phyloP scores from a whole-genome alignment of 1,284 basidiomycete genomes.

The Papiliotrema fonsecae region DNA sequence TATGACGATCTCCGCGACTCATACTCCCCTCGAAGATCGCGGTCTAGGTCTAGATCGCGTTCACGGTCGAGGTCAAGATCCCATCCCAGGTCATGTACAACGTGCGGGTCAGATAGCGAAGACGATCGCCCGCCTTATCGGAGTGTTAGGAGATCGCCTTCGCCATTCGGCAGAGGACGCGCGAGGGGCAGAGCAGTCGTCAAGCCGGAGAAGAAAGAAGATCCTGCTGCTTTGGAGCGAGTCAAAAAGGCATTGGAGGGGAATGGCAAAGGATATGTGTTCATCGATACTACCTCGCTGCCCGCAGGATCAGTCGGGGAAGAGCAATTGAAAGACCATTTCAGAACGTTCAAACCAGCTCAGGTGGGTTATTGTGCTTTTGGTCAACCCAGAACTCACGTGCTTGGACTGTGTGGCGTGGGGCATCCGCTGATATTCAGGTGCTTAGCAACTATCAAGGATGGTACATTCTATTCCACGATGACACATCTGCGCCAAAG shows the following conservation, averaged over 20 bases:
- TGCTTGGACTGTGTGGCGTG: no score
- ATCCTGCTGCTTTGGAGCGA: constrained; percentile 25
- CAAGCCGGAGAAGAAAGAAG: constrained; percentile 14
- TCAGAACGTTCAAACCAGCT: constrained; percentile 41
- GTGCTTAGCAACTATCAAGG: constrained; percentile 31
- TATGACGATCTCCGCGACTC: constrained; percentile 11
- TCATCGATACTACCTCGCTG: constrained; percentile 33
- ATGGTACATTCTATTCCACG: constrained; percentile 43
- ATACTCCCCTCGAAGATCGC: constrained; percentile 13
- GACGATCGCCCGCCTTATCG: constrained; percentile 27
- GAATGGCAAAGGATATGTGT: constrained; percentile 36
- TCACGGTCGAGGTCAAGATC: constrained; percentile 20
- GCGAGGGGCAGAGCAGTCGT: background rate
- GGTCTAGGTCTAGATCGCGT: constrained; percentile 18
- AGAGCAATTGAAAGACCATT: constrained; percentile 35
- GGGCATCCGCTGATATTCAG: no score
- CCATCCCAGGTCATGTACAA: constrained; percentile 16
- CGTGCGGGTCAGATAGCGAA: constrained; percentile 29
- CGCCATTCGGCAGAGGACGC: constrained; percentile 9
- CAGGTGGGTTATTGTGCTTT: constrained; percentile 18
- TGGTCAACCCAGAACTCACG: constrained; percentile 1
- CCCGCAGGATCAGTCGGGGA: constrained; percentile 22
- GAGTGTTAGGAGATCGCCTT: constrained; percentile 10
- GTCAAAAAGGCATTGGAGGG: constrained; percentile 25
- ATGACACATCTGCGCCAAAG: constrained; percentile 24